A percentile compares a stretch with the other conserved stretches of the same genome.
These are phyloP conservation scores for Mucor plumbeus DNA, from an alignment of 371 early-diverging fungal genomes.

Conservation along the genomic window DNA sequence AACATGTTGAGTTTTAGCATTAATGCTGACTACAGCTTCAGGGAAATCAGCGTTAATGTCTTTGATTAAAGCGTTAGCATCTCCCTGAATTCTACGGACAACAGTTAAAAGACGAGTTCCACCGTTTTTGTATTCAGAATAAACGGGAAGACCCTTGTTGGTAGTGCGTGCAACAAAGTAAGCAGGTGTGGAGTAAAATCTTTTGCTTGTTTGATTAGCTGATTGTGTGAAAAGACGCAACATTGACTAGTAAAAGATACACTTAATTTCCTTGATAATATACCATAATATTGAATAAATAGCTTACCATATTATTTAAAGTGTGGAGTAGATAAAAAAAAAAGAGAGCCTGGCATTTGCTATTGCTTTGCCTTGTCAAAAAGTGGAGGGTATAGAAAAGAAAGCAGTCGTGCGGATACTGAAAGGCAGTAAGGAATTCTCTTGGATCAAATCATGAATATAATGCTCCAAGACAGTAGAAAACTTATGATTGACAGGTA, in stretches of 20 bases:
- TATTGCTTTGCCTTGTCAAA: slow-evolving; percentile 2
- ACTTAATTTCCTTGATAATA: not conserved
- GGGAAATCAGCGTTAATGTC: slow-evolving; percentile 49
- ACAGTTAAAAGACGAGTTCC: slow-evolving; percentile 69
- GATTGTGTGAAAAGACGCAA: slow-evolving; percentile 24
- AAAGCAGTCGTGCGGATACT: slow-evolving; percentile 5
- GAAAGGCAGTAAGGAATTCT: not conserved
- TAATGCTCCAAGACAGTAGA: not conserved
- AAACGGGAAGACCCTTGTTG: slow-evolving; percentile 72
- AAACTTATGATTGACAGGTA: not conserved
- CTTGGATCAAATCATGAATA: not conserved
- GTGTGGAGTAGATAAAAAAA: not conserved
- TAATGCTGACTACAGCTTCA: slow-evolving; percentile 38
- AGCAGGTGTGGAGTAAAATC: slow-evolving; percentile 38
- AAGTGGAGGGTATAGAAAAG: not conserved
- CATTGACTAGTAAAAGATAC: slow-evolving; percentile 14
- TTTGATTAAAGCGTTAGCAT: slow-evolving; percentile 55
- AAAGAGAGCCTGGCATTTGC: slow-evolving; percentile 4
- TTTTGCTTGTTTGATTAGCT: slow-evolving; percentile 22
- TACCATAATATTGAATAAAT: not conserved
- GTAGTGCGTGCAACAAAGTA: slow-evolving; percentile 67
- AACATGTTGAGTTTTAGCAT: slow-evolving; percentile 52
- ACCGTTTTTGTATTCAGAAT: slow-evolving; percentile 75
- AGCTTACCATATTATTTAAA: not conserved
- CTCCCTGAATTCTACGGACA: slow-evolving; percentile 78